These are phyloP conservation scores for Corchorus capsularis DNA, from an alignment of 345 rosid species.

Conservation along the genomic window DNA sequence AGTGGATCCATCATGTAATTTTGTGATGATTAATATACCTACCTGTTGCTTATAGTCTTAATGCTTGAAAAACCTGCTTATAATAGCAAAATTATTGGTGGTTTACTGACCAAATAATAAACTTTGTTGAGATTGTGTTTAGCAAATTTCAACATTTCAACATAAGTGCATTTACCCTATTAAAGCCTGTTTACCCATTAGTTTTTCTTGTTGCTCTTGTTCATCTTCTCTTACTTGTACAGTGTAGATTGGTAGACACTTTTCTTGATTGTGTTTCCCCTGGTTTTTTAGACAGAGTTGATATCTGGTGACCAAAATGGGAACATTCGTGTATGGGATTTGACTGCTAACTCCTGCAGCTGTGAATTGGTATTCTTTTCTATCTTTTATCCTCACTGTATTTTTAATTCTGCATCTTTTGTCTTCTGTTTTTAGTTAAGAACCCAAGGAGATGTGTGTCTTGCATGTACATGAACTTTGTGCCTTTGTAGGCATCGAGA, in stretches of 20 bases:
- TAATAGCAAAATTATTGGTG: neutral
- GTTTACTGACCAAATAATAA: neutral
- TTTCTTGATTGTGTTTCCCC: constrained; percentile 4
- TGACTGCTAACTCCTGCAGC: constrained; percentile 94
- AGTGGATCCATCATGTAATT: neutral
- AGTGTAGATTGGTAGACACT: constrained; percentile 6
- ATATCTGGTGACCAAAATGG: constrained; percentile 98
- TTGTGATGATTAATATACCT: neutral
- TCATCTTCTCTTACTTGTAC: neutral
- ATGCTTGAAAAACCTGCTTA: neutral
- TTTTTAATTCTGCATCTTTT: constrained; percentile 16
- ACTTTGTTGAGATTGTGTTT: neutral
- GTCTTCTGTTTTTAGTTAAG: neutral
- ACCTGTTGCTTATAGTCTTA: constrained; percentile 8
- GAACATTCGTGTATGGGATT: constrained; percentile 96
- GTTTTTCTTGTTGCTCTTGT: neutral
- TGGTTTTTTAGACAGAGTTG: constrained; percentile 70
- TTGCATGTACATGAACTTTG: neutral
- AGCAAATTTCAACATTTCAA: neutral
- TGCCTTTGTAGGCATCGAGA: neutral
- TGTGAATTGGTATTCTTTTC: constrained; percentile 73
- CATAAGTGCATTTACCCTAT: neutral
- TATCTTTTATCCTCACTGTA: constrained; percentile 3
- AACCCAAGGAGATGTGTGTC: neutral
- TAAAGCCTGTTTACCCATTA: neutral